phyloP scores from a whole-genome alignment of 139 green algal genomes.

The Auxenochlorella pyrenoidosa region DNA sequence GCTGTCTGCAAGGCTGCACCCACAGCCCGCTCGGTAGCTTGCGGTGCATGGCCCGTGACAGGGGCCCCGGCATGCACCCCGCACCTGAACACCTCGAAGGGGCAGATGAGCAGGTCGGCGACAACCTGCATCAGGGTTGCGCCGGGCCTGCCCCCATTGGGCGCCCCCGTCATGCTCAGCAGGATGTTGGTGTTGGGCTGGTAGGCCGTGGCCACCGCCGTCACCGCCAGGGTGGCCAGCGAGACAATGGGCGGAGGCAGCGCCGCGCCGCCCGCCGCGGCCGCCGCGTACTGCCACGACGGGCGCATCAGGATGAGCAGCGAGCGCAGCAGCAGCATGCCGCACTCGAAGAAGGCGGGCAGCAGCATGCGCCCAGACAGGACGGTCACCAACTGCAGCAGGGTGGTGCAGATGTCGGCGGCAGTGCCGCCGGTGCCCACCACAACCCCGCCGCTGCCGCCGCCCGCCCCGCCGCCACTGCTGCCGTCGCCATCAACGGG shows the following conservation, averaged over 20 bases:
- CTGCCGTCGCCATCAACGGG: not conserved
- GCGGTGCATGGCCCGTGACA: too few species aligned
- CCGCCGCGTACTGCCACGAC: slow-evolving; percentile 11
- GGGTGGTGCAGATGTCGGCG: slow-evolving; percentile 16
- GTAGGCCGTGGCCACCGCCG: not conserved
- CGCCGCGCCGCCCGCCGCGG: not conserved
- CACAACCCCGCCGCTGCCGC: not conserved
- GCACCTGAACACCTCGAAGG: slow-evolving; percentile 33
- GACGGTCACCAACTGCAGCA: slow-evolving; percentile 11
- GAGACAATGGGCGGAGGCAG: slow-evolving; percentile 15
- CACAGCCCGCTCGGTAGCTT: too few species aligned
- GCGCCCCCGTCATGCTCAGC: slow-evolving; percentile 1
- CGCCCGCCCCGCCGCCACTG: not conserved
- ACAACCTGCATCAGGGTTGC: slow-evolving; percentile 18
- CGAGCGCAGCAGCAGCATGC: slow-evolving; percentile 34
- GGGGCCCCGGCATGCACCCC: not conserved
- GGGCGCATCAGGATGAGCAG: slow-evolving; percentile 35
- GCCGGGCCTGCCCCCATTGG: not conserved
- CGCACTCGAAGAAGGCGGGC: slow-evolving; percentile 35
- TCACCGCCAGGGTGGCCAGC: not conserved
- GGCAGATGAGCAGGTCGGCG: slow-evolving; percentile 16
- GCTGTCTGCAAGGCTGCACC: too few species aligned
- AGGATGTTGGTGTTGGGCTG: slow-evolving; percentile 16
- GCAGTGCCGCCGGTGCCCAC: not conserved
- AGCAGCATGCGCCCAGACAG: slow-evolving; percentile 34